These are phyloP conservation scores for Ophiostoma populinum DNA, from an alignment of 2,329 filamentous ascomycete genomes.

Conservation along the genomic window DNA sequence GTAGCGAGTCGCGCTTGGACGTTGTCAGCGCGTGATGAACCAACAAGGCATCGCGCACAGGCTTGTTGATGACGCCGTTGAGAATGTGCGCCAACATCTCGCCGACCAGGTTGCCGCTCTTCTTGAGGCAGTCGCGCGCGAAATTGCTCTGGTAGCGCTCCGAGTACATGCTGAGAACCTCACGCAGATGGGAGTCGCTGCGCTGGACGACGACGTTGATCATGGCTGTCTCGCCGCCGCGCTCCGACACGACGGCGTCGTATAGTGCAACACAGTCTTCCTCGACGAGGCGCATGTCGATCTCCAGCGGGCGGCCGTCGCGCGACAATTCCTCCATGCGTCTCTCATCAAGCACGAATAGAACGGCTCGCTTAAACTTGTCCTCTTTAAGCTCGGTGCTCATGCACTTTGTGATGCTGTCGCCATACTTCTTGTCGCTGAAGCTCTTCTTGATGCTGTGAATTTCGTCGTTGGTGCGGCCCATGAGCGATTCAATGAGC, in stretches of 20 bases:
- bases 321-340: slow-evolving; percentile 68
- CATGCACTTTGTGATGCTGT: slow-evolving; percentile 73
- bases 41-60: slow-evolving; percentile 79
- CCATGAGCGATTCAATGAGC: slow-evolving; percentile 85
- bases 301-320: slow-evolving; percentile 35
- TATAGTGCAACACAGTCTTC: slow-evolving; percentile 60
- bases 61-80: slow-evolving; percentile 90
- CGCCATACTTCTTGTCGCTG: slow-evolving; percentile 76
- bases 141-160: slow-evolving; percentile 61
- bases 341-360: slow-evolving; percentile 66
- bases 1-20: slow-evolving; percentile 50
- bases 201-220: slow-evolving; percentile 66
- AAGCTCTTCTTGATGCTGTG: slow-evolving; percentile 74
- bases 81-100: slow-evolving; percentile 90
- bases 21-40: slow-evolving; percentile 77
- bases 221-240: slow-evolving; percentile 78
- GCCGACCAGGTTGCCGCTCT: slow-evolving; percentile 83
- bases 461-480: slow-evolving; percentile 75
- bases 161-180: slow-evolving; percentile 66
- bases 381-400: slow-evolving; percentile 83
- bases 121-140: slow-evolving; percentile 68
- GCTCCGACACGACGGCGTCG: slow-evolving; percentile 49
- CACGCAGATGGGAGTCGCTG: slow-evolving; percentile 65
- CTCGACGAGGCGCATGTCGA: slow-evolving; percentile 44
- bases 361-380: slow-evolving; percentile 81